Percentiles rank a stretch among this genome's conserved stretches.
Evolutionary conservation across 345 rosid genomes (phyloP).

Genomic region (Garcia nutans): DNA sequence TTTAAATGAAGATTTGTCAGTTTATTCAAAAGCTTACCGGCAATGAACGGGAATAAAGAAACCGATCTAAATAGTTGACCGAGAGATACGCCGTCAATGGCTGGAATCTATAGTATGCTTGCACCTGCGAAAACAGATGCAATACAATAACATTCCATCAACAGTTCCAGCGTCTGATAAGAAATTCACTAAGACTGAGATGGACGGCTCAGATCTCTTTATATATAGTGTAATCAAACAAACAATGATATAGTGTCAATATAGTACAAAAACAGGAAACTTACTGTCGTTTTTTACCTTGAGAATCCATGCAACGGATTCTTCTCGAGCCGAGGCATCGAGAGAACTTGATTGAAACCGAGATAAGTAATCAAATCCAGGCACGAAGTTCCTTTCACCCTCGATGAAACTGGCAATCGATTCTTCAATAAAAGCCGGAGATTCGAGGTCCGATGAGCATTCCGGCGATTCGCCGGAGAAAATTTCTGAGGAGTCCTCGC

Average conservation of each 20-base stretch:
- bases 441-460: constrained; percentile 63
- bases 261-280: constrained; percentile 19
- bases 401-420: constrained; percentile 69
- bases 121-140: constrained; percentile 49
- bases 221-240: not conserved
- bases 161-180: not conserved
- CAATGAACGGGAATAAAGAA: constrained; percentile 61
- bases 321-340: constrained; percentile 81
- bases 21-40: constrained; percentile 52
- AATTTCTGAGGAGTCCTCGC: constrained; percentile 64
- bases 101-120: constrained; percentile 63
- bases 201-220: constrained; percentile 14
- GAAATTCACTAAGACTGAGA: not conserved
- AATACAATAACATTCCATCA: not conserved
- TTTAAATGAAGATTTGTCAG: not conserved
- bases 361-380: constrained; percentile 77
- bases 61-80: constrained; percentile 95
- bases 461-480: constrained; percentile 63
- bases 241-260: constrained; percentile 19
- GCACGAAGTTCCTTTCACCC: constrained; percentile 77
- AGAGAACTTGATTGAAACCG: constrained; percentile 69
- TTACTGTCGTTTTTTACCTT: constrained; percentile 41
- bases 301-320: constrained; percentile 95
- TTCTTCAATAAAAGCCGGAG: constrained; percentile 45
- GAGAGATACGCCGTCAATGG: constrained; percentile 95